Evolutionary conservation across 768 basidiomycete species (phyloP), one percentile per base, ranked within the genome.

Genomic region (Leccinum aurantiacum): DNA sequence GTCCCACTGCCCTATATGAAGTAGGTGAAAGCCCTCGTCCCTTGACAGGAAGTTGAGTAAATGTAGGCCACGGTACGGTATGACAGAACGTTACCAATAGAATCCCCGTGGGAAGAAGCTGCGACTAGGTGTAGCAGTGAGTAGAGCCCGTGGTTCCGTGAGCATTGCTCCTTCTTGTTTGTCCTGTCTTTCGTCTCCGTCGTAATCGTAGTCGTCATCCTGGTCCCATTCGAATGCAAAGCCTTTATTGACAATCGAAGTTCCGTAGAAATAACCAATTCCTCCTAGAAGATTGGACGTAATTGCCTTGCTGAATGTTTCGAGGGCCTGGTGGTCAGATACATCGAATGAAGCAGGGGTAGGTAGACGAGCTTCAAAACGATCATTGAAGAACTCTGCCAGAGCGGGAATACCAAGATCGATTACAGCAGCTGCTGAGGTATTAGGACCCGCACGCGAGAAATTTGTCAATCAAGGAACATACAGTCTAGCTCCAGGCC

Each of bases 21-120:
- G 75, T 31, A 98, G 76, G 75, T 98, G 95, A 80, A 98, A 98
- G 2, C 95, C 95, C 75, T 98, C 95, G 73, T 98, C 95, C 95
- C 91, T 93, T 67, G 11, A 52, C 41, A 56, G 19, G 61, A 55
- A 51, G 19, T 24, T 56, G 25, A 59, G 54, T 27, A 13, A 51
- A 47, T 37, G 37, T 59, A 49, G 29, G 47, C 50, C 35, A 17
- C 1, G 3, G 7, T 29, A 25, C 1, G 3, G 7, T 29, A 25
- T 58, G 57, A 31, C 50, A 14, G n/a, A n/a, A 52, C 48, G 71
- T 54, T 73, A 91, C 91, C 95, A 98, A 74, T 98, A 98, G 75
- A 98, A 98, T 17, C 95, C 95, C 71, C 95, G 81, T 0, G 95
- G 95, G 80, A 98, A 98, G 79, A 98, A 98, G 65, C 93, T 94